Evolutionary conservation across 768 basidiomycete genomes (phyloP), one percentile per base, ranked within the genome.

Genomic region (Boletellus sp.): DNA sequence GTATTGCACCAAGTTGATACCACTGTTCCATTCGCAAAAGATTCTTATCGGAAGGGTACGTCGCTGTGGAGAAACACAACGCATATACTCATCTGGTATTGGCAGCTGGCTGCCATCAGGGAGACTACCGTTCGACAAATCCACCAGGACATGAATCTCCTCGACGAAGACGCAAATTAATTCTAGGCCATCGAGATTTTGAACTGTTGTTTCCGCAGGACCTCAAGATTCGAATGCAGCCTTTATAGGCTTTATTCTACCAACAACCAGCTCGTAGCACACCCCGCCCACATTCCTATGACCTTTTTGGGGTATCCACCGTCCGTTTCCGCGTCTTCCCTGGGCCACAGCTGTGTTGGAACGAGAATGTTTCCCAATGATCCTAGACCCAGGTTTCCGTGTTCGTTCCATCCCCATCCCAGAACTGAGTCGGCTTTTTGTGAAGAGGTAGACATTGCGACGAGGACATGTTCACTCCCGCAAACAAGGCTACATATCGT

Each of bases 341-440:
- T 57, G 0, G 81, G 77, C 81, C 85, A 85, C 11, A 89, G 60
- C 54, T 68, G 78, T 11, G 70, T 63, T 15, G 86, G 84, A 15
- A 61, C 23, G 7, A 59, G 52, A 9, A 79, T 67, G 57, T 93
- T 84, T 3, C 74, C 69, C 4, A 79, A 80, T 32, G 75, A 72
- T 0, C 83, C 85, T 20, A 81, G 61, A 0, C 90, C 93, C 23
- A 97, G 73, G 66, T 96, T 98, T 7, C 95, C 95, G 63, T 97
- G 95, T 66, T 98, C 95, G 66, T 97, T 98, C 94, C 95, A 98
- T 0, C 95, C 95, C 90, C 94, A 96, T 0, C 82, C 89, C 80
- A 83, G 89, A 0, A 94, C 77, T 9, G 51, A 39, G 20, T 45
- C 24, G 4, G 36, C 31, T 54, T 79, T 77, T 1, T 58, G 54